Percentiles rank a stretch among this genome's conserved stretches.
Conservation (phyloP, 257 asterid genomes). For the Solanum chmielewskii region DNA sequence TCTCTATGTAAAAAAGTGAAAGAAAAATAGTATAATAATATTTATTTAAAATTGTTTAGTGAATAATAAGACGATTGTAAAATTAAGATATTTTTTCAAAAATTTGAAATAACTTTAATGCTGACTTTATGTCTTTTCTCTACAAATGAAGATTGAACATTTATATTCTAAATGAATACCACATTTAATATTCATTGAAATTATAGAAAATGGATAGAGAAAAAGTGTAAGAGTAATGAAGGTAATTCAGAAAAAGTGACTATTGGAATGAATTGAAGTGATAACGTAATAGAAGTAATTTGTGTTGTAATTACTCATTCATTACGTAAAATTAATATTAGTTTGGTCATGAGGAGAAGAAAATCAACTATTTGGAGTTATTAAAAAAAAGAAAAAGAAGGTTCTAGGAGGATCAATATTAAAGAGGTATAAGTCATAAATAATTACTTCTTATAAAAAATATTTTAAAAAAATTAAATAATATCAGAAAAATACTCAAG, state of each 20-base stretch:
- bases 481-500: no score
- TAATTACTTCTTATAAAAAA: neutral
- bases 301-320: neutral
- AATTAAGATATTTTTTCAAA: no score
- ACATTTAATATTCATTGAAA: neutral
- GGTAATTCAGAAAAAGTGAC: neutral
- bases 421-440: neutral
- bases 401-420: neutral
- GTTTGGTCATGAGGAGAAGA: no score
- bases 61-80: no score
- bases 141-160: neutral
- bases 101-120: no score
- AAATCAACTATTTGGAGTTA: neutral
- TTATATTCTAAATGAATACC: neutral
- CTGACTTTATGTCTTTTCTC: no score
- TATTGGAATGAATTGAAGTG: neutral
- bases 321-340: neutral
- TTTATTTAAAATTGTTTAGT: no score
- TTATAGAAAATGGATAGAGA: neutral
- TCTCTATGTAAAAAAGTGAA: no score
- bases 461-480: no score
- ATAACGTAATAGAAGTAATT: neutral
- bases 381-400: no score
- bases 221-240: no score
- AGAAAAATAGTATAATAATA: no score